Conservation (phyloP, 768 basidiomycete genomes). For the Pleurotus eryngii region DNA sequence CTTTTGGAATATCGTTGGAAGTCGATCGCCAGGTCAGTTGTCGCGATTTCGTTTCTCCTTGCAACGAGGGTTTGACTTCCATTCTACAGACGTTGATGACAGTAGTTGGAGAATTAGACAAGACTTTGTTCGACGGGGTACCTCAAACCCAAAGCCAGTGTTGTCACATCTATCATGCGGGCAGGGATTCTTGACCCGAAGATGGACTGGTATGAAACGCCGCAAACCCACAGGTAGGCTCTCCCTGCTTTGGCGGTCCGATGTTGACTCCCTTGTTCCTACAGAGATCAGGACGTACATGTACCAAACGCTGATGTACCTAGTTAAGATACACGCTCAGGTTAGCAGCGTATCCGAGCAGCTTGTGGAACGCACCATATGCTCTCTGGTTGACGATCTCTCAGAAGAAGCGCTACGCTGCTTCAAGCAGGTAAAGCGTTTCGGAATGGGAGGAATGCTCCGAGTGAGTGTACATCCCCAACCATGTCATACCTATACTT, state of each 20-base stretch:
- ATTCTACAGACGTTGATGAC: conserved; percentile 60
- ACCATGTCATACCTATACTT: not conserved
- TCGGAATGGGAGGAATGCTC: conserved; percentile 99
- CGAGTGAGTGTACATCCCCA: conserved; percentile 51
- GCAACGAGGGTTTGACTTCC: conserved; percentile 7
- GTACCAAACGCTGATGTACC: conserved; percentile 81
- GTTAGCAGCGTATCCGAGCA: conserved; percentile 77
- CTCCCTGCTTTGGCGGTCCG: conserved; percentile 9
- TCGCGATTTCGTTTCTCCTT: conserved; percentile 6
- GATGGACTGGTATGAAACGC: conserved; percentile 94
- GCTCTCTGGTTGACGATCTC: conserved; percentile 76
- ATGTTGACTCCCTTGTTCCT: conserved; percentile 1
- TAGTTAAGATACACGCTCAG: conserved; percentile 92
- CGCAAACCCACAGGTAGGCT: conserved; percentile 85
- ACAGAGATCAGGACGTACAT: conserved; percentile 91
- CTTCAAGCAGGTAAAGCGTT: conserved; percentile 86
- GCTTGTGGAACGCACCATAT: conserved; percentile 79
- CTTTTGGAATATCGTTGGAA: conserved; percentile 66
- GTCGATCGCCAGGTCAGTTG: conserved; percentile 65
- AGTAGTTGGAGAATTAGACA: conserved; percentile 81
- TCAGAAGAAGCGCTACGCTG: conserved; percentile 80
- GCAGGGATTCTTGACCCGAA: conserved; percentile 73
- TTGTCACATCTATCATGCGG: conserved; percentile 63
- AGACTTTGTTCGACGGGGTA: conserved; percentile 87
- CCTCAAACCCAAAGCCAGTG: conserved; percentile 75